Conservation (phyloP, 768 basidiomycete genomes). For the Trametes cinnabarina region DNA sequence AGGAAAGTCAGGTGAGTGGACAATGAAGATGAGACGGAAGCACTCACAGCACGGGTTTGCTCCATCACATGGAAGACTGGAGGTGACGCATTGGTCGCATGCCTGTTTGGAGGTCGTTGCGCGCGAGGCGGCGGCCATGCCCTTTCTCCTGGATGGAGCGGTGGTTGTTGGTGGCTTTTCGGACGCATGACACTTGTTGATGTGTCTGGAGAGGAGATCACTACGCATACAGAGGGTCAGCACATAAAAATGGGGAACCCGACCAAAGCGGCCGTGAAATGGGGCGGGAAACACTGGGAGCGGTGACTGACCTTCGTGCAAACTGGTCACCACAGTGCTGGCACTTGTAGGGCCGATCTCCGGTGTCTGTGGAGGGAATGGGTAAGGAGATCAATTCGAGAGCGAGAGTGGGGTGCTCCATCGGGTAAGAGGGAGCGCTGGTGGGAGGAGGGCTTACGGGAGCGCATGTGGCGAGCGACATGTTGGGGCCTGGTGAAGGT, state of each 20-base stretch:
- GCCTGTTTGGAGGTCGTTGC: conserved; percentile 81
- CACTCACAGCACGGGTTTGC: conserved; percentile 73
- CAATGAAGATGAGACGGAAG: not conserved
- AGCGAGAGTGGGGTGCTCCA: conserved; percentile 10
- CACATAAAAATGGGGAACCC: not conserved
- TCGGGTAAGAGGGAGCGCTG: conserved; percentile 19
- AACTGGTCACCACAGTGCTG: conserved; percentile 88
- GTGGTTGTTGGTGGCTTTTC: conserved; percentile 55
- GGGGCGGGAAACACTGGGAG: not conserved
- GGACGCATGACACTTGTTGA: conserved; percentile 84
- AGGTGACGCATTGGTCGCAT: conserved; percentile 81
- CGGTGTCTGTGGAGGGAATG: conserved; percentile 59
- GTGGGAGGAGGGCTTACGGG: conserved; percentile 52
- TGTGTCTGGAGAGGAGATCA: conserved; percentile 80
- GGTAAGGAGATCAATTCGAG: conserved; percentile 3
- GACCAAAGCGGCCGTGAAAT: not conserved
- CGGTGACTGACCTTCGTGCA: conserved; percentile 62
- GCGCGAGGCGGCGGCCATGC: conserved; percentile 61
- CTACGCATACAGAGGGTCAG: conserved; percentile 36
- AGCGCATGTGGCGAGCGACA: conserved; percentile 88
- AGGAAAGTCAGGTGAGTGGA: not conserved
- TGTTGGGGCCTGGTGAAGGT: conserved; percentile 89
- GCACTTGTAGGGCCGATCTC: conserved; percentile 88
- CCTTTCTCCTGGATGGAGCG: conserved; percentile 54
- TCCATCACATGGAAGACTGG: conserved; percentile 74